Base-by-base conservation (phyloP, 2,329 filamentous ascomycete species). In the Metarhizium album region DNA sequence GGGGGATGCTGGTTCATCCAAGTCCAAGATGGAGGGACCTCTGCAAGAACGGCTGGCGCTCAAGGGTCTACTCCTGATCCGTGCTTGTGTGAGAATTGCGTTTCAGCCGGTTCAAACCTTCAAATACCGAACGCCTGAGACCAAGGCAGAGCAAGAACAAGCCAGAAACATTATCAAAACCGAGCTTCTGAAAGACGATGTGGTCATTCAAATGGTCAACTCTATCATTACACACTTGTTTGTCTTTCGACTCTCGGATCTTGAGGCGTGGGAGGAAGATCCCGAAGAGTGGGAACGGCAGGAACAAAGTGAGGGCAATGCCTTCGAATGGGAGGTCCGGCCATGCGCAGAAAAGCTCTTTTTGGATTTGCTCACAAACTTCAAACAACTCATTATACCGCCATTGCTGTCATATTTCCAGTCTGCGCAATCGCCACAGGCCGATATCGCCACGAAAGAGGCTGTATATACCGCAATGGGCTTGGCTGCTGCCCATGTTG, bases 261-360 rank as follows among this genome's bases (percentile, higher is more conserved):
- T 97, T 1, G 83, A 89, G 54, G 86, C 89, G 52, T 98, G 93
- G 93, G 86, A 94, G 63, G 86, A 94, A 62, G 90, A 95, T 52
- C 89, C 91, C 0, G 89, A 98, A 65, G 90, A 94, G 49, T 98
- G 93, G 90, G 91, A 96, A 66, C 84, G 87, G 56, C 83, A 85
- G 60, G 90, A 96, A 70, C 89, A 94, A 60, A 86, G 84, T 53
- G 81, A 87, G 53, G 83, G 86, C 35, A 87, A 89, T 58, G 87
- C 86, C 1, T 97, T 87, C 78, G 90, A 97, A 61, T 96, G 90
- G 72, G 87, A 91, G 52, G 84, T 97, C 49, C 83, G 91, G 31
- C 88, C 90, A 2, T 97, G 91, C 63, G 85, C 93, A 0, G 93
- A 98, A 67, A 94, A 90, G 67, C 75, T 98, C 14, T 95, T 97